phyloP scores from a whole-genome alignment of 2,329 filamentous ascomycete genomes.

The Diaporthe nobilis region DNA sequence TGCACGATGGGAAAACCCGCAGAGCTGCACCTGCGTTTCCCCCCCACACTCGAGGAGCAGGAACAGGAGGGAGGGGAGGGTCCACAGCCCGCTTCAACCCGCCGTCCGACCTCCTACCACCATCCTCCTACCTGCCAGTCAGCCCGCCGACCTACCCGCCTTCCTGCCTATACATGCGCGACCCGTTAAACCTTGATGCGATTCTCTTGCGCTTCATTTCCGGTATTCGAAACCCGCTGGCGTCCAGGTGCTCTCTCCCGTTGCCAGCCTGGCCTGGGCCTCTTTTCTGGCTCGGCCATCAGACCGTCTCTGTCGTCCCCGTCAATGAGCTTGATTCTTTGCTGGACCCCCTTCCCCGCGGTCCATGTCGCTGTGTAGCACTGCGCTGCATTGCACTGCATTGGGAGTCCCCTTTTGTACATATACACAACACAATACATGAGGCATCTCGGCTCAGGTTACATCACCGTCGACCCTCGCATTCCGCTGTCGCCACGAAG shows the following conservation, averaged over 20 bases:
- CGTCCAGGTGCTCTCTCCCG: not conserved
- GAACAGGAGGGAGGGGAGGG: not conserved
- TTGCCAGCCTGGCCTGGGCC: not conserved
- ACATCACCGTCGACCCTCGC: slow-evolving; percentile 16
- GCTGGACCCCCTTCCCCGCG: not conserved
- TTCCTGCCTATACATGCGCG: not conserved
- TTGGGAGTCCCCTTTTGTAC: slow-evolving; percentile 4
- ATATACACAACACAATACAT: not conserved
- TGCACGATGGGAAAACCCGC: not conserved
- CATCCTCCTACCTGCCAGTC: not conserved
- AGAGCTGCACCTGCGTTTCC: slow-evolving; percentile 1
- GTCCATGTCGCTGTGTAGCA: slow-evolving; percentile 8
- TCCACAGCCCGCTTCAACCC: slow-evolving; percentile 12
- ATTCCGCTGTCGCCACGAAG: not conserved
- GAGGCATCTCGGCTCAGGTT: slow-evolving; percentile 6
- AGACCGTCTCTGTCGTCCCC: not conserved
- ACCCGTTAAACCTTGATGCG: not conserved
- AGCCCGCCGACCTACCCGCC: not conserved
- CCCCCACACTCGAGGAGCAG: not conserved
- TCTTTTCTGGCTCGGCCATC: not conserved
- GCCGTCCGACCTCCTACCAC: not conserved
- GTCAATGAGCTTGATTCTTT: not conserved
- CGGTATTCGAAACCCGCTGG: not conserved
- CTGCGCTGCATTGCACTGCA: not conserved
- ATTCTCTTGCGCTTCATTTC: not conserved